Base-by-base conservation (phyloP, 768 basidiomycete species). In the Mycena venus region DNA sequence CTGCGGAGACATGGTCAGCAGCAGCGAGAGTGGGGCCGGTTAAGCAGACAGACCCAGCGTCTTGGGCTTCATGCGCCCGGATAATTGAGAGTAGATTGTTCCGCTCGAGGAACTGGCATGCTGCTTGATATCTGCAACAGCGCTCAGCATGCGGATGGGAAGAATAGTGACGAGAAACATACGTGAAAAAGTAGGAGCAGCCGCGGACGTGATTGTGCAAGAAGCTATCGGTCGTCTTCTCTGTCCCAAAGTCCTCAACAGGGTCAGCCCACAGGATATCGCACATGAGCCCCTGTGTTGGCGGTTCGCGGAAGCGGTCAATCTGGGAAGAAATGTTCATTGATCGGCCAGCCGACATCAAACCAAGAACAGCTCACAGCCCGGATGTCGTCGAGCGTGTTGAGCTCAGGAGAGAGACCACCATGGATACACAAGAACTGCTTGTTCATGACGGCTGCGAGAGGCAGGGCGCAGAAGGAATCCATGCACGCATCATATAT, bases 241-340 rank as follows among this genome's bases (percentile, higher is more conserved):
- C 98, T 64, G 93, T 92, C 3, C 97, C 98, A 81, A 99, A 99
- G 81, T 99, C 97, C 82, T 99, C 98, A 0, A 99, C 91, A 12
- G 98, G 98, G 84, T 99, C 98, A 0, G 98, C 93, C 98, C 98
- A 99, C 17, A 99, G 88, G 70, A 99, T 96, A 82, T 99, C 98
- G 79, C 98, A 99, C 98, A 99, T 99, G 72, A 99, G 86, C 4
- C 98, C 98, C 68, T 95, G 93, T 0, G 98, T 99, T 9, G 98
- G 98, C 2, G 98, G 98, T 85, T 99, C 98, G 49, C 97, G 92
- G 92, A 99, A 99, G 38, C 98, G 95, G 85, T 99, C 97, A 81
- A 99, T 92, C 96, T 98, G 79, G 0, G 14, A 25, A 25, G 12
- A 12, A 82, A 21, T 58, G 9, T 17, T 53, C 25, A 64, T 38